Percentiles rank a stretch among this genome's conserved stretches.
Evolutionary conservation across 2,329 filamentous ascomycete species (phyloP).

Genomic region (Colletotrichum sp.): DNA sequence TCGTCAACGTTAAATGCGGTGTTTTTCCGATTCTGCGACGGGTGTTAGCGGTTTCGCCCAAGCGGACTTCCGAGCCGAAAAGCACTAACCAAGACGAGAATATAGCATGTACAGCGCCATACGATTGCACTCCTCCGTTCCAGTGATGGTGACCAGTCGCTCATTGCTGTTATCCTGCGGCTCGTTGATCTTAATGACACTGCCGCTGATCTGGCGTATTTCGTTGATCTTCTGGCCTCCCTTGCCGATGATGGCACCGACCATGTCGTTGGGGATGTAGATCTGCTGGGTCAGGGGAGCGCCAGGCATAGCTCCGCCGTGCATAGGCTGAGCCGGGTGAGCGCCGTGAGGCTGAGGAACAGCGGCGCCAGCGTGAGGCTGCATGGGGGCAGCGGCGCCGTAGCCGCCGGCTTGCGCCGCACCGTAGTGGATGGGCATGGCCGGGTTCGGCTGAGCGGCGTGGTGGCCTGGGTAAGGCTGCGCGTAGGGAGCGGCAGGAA

Average conservation of each 20-base stretch:
- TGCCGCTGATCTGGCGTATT: conserved; percentile 94
- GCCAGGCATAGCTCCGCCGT: conserved; percentile 68
- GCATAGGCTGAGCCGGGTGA: conserved; percentile 71
- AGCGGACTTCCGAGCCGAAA: conserved; percentile 21
- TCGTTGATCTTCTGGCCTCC: conserved; percentile 99
- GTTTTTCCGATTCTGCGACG: conserved; percentile 48
- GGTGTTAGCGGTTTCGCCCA: conserved; percentile 28
- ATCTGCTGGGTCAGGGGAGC: conserved; percentile 96
- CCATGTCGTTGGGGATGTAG: conserved; percentile 99
- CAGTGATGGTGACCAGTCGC: conserved; percentile 94
- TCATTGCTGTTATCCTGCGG: conserved; percentile 99
- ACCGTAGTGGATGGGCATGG: conserved; percentile 78
- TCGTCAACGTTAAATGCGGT: conserved; percentile 40
- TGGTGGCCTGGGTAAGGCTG: conserved; percentile 73
- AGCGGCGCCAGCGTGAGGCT: conserved; percentile 70
- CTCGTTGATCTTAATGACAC: conserved; percentile 99
- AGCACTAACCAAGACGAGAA: conserved; percentile 82
- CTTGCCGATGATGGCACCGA: conserved; percentile 98
- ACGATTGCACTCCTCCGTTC: conserved; percentile 97
- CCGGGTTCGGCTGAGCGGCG: conserved; percentile 65
- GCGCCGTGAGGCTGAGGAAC: conserved; percentile 59
- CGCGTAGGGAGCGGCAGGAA: conserved; percentile 77
- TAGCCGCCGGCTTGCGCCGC: conserved; percentile 72
- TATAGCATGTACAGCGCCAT: conserved; percentile 99
- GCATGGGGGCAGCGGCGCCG: conserved; percentile 79